These are phyloP conservation scores for Myxozyma neotropica DNA, from an alignment of 805 yeast species.

Conservation along the genomic window DNA sequence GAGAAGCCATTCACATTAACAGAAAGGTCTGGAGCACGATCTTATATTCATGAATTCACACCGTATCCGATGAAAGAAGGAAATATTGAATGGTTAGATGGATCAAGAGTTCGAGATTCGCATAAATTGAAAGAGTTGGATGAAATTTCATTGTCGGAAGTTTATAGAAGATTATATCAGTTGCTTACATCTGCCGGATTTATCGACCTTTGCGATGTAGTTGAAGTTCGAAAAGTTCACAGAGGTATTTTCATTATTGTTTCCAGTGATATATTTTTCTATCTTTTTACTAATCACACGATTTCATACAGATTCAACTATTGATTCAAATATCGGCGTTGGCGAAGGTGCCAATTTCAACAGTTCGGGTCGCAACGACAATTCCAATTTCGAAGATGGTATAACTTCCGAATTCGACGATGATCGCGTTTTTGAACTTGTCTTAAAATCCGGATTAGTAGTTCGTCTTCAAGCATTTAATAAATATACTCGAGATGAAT, in stretches of 20 bases:
- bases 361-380: conserved; percentile 22
- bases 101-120: conserved; percentile 40
- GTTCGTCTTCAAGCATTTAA: conserved; percentile 61
- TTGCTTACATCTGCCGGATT: conserved; percentile 61
- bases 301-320: conserved; percentile 3
- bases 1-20: conserved; percentile 30
- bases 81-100: conserved; percentile 65
- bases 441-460: conserved; percentile 50
- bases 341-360: conserved; percentile 29
- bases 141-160: conserved; percentile 61
- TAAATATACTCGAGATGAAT: conserved; percentile 54
- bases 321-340: conserved; percentile 24
- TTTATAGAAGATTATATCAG: conserved; percentile 60
- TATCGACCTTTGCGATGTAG: conserved; percentile 52
- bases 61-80: conserved; percentile 56
- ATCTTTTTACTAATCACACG: neutral
- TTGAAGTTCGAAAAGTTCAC: conserved; percentile 37
- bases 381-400: conserved; percentile 26
- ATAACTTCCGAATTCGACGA: conserved; percentile 24
- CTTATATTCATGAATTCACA: conserved; percentile 47
- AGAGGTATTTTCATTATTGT: no score
- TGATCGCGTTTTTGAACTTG: conserved; percentile 59
- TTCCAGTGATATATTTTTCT: neutral
- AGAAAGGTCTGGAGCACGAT: conserved; percentile 16
- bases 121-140: conserved; percentile 57